These are phyloP conservation scores for Ophiocordyceps unilateralis DNA, from an alignment of 2,329 filamentous ascomycete species.

Conservation along the genomic window DNA sequence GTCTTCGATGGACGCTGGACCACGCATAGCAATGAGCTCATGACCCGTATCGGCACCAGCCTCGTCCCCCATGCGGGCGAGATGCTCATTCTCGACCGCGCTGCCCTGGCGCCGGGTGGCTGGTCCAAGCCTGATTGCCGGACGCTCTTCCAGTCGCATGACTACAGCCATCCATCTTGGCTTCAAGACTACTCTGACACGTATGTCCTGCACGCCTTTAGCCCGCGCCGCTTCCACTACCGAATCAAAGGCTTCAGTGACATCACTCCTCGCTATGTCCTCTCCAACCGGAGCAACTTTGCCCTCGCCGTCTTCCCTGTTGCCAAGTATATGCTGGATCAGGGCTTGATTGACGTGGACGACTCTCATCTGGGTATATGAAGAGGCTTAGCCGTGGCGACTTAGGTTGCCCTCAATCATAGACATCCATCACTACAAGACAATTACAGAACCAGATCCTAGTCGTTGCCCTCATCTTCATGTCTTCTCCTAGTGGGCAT, in stretches of 20 bases:
- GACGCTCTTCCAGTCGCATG: conserved; percentile 6
- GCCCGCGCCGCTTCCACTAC: not conserved
- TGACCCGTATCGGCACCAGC: conserved; percentile 23
- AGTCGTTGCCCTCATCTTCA: no score
- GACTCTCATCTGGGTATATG: not conserved
- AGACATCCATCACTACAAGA: no score
- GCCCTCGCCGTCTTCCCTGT: conserved; percentile 7
- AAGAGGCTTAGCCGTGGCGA: no score
- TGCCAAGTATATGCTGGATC: conserved; percentile 5
- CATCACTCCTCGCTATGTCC: conserved; percentile 7
- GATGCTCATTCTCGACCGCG: conserved; percentile 9
- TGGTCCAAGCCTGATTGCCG: conserved; percentile 4
- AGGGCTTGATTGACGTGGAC: conserved; percentile 1
- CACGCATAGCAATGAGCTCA: conserved; percentile 10
- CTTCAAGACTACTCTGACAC: conserved; percentile 6
- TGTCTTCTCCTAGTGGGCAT: no score
- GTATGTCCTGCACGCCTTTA: conserved; percentile 9
- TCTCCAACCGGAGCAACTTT: conserved; percentile 9
- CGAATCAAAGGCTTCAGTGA: conserved; percentile 4
- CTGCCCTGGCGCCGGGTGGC: conserved; percentile 9
- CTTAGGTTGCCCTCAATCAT: no score
- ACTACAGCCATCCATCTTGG: conserved; percentile 3
- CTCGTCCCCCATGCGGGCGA: conserved; percentile 16
- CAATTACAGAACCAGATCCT: no score
- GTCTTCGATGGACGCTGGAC: conserved; percentile 12